Evolutionary conservation across 2,329 filamentous ascomycete genomes (phyloP), one percentile per base, ranked within the genome.

Genomic region (Apiospora arundinis): DNA sequence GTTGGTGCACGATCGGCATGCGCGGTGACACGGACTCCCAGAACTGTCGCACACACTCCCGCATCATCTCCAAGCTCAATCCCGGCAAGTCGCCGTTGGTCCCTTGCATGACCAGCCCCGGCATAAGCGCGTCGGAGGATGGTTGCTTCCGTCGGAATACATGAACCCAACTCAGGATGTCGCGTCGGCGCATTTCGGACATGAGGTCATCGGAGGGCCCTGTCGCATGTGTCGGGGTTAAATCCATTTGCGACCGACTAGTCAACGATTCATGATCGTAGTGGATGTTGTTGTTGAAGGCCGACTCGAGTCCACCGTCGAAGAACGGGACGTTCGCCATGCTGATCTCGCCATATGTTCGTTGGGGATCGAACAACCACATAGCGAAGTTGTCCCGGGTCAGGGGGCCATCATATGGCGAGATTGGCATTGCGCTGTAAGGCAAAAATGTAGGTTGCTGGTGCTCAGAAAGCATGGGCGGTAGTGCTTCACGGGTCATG

Each of bases 21-120:
- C 97, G 93, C 9, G 93, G 91, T 73, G 95, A 94, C 70, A 97
- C 93, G 77, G 93, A 90, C 69, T 92, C 89, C 95, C 95, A 98
- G 81, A 94, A 98, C 63, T 93, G 93, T n/a, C 90, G 88, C 73
- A 95, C 89, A 77, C 95, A 97, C 18, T 92, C 92, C 77, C 94
- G 91, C 87, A 97, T 92, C 90, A 95, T 95, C 67, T 93, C 90
- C 68, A 95, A 81, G 78, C 90, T 94, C 73, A 97, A 83, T 0
- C 79, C 81, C 0, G 85, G 83, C 7, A 84, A 70, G 73, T 87
- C 85, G n/a, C 82, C 83, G 16, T 78, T 81, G 44, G 79, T 80
- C 42, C 85, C 82, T 7, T 80, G 81, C 8, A 83, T 40, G 78
- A 73, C 4, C 71, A 67, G n/a, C 18, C 42, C 7, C 40, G 65